phyloP scores from a whole-genome alignment of 176 grass and related monocot genomes.

The Thinopyrum elongatum region DNA sequence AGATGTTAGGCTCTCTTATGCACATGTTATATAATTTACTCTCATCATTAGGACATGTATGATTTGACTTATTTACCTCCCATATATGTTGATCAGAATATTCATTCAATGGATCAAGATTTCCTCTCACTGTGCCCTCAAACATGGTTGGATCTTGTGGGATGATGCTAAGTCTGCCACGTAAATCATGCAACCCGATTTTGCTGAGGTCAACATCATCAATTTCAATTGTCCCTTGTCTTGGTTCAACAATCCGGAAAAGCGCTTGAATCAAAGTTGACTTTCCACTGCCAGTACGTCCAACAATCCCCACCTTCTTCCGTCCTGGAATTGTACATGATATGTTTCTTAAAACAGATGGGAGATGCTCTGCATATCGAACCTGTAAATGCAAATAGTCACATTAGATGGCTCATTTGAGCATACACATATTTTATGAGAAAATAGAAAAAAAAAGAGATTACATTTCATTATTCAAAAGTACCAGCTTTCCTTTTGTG shows the following conservation, averaged over 20 bases:
- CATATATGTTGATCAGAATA: slow-evolving; percentile 73
- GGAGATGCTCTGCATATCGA: slow-evolving; percentile 90
- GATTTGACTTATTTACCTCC: slow-evolving; percentile 66
- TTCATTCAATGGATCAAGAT: slow-evolving; percentile 88
- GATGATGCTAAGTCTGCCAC: slow-evolving; percentile 85
- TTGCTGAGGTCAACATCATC: slow-evolving; percentile 79
- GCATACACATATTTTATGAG: too few species aligned
- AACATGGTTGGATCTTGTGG: slow-evolving; percentile 96
- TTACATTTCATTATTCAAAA: background rate
- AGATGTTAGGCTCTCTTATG: background rate
- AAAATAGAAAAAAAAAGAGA: too few species aligned
- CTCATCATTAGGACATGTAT: background rate
- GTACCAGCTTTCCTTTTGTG: background rate
- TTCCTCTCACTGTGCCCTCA: slow-evolving; percentile 83
- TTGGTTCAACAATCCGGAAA: slow-evolving; percentile 87
- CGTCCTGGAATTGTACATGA: slow-evolving; percentile 87
- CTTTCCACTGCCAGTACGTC: slow-evolving; percentile 89
- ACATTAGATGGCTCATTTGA: slow-evolving; percentile 18
- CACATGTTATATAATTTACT: background rate
- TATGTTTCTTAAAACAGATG: slow-evolving; percentile 87
- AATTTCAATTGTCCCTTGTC: slow-evolving; percentile 74
- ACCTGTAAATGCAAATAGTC: slow-evolving; percentile 55
- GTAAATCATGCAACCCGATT: slow-evolving; percentile 91
- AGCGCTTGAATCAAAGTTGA: slow-evolving; percentile 91
- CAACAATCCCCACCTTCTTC: slow-evolving; percentile 91